Evolutionary conservation across 2,329 filamentous ascomycete genomes (phyloP).

Genomic region (Polytolypa hystricis): DNA sequence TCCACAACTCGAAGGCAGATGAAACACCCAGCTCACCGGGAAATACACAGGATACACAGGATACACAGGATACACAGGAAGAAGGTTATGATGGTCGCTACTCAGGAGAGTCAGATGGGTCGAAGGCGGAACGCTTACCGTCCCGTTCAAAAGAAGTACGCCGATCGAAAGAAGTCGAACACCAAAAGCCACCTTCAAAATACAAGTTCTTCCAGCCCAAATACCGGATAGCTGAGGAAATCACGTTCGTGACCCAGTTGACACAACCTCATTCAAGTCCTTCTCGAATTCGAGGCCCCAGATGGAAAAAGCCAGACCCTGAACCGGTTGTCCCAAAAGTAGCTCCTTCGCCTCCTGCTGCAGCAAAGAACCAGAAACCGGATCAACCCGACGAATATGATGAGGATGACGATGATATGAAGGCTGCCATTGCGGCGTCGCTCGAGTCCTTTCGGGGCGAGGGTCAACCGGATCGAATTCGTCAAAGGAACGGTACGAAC

Average conservation of each 20-base stretch:
- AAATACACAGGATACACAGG: background rate
- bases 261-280: slow-evolving; percentile 40
- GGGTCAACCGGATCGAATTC: background rate
- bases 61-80: background rate
- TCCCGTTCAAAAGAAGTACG: slow-evolving; percentile 3
- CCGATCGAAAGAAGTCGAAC: slow-evolving; percentile 14
- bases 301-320: slow-evolving; percentile 37
- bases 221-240: slow-evolving; percentile 27
- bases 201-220: slow-evolving; percentile 33
- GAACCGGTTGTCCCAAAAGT: slow-evolving; percentile 8
- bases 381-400: slow-evolving; percentile 6
- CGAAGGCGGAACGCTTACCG: too few relatives aligned
- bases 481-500: background rate
- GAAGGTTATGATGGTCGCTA: too few relatives aligned
- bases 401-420: slow-evolving; percentile 22
- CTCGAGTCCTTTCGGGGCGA: slow-evolving; percentile 26
- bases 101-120: too few relatives aligned
- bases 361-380: background rate
- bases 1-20: background rate
- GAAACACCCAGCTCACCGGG: too few relatives aligned
- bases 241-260: slow-evolving; percentile 38
- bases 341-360: slow-evolving; percentile 5
- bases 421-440: slow-evolving; percentile 30
- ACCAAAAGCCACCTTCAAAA: slow-evolving; percentile 17
- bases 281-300: slow-evolving; percentile 40